Evolutionary conservation across 371 early-diverging fungal species (phyloP), one percentile per base, ranked within the genome.

Genomic region (Mucor velutinosus): DNA sequence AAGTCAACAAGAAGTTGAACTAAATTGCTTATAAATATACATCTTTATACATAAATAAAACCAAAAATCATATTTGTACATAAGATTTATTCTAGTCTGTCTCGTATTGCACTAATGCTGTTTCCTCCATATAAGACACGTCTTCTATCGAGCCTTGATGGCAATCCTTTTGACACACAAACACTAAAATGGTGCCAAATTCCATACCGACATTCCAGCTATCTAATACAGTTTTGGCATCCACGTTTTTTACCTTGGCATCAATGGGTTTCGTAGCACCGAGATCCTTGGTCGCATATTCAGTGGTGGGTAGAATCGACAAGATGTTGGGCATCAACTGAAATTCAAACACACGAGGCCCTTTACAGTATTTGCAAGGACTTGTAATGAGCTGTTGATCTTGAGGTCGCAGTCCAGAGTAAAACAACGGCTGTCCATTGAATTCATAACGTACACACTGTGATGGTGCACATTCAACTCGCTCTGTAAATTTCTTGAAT

Each of bases 241-340:
- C 80, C 59, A 70, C 75, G 29, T 35, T 37, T 41, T 70, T 69
- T 10, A 67, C 71, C 53, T 81, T 66, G 14, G 55, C 64, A 17
- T 57, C 32, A 8, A 57, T 33, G 51, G 65, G 53, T 10, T 59
- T 67, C 0, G 57, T 66, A 19, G 67, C 49, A 37, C 67, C 58
- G 17, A 75, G 76, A 15, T 77, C 77, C 17, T 58, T 65, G 35
- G 43, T 47, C 6, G 84, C 81, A 60, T 68, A 73, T 21, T 86
- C 78, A 0, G 77, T 70, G 6, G 77, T 81, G 17, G 81, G 87
- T 23, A 97, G 85, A 21, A 92, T 63, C 0, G 89, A 86, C 39
- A 97, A 74, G 17, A 93, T 69, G 61, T 89, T 90, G 1, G 98
- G 97, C 97, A 97, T 97, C 62, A 97, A 70, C 71, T 97, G 97